Percentiles rank a stretch among this genome's conserved stretches.
phyloP scores from a whole-genome alignment of 108 stramenopile genomes.

The Fragilariopsis cylindrus region DNA sequence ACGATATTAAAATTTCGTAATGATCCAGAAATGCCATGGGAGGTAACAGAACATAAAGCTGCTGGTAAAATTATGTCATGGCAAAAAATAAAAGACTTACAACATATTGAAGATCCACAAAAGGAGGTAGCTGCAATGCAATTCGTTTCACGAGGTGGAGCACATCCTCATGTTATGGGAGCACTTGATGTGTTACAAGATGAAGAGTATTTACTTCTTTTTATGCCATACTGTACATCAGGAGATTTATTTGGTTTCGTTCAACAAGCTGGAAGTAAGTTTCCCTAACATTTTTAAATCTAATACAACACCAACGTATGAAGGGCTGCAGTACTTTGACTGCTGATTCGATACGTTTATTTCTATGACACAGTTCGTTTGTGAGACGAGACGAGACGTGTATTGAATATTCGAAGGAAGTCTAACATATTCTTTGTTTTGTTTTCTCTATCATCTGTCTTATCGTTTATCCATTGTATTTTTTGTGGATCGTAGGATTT shows the following conservation, averaged over 20 bases:
- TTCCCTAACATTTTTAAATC: neutral
- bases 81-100: slow-evolving; percentile 51
- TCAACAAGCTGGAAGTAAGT: slow-evolving; percentile 45
- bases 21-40: slow-evolving; percentile 62
- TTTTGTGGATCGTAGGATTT: slow-evolving; percentile 33
- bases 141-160: slow-evolving; percentile 50
- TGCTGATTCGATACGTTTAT: too few relatives aligned
- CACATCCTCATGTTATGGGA: slow-evolving; percentile 77
- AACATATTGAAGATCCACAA: slow-evolving; percentile 79
- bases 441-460: neutral
- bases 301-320: too few relatives aligned
- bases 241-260: slow-evolving; percentile 88
- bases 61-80: slow-evolving; percentile 79
- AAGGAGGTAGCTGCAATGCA: slow-evolving; percentile 93
- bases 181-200: slow-evolving; percentile 82
- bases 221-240: slow-evolving; percentile 87
- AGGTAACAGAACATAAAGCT: slow-evolving; percentile 60
- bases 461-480: neutral
- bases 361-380: too few relatives aligned
- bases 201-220: slow-evolving; percentile 77
- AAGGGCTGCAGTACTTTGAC: too few relatives aligned
- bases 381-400: too few relatives aligned
- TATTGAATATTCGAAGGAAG: too few relatives aligned
- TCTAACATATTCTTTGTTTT: neutral
- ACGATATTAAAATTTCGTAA: slow-evolving; percentile 61